Conservation (phyloP, 2,329 filamentous ascomycete genomes). For the Cercospora beticola region DNA sequence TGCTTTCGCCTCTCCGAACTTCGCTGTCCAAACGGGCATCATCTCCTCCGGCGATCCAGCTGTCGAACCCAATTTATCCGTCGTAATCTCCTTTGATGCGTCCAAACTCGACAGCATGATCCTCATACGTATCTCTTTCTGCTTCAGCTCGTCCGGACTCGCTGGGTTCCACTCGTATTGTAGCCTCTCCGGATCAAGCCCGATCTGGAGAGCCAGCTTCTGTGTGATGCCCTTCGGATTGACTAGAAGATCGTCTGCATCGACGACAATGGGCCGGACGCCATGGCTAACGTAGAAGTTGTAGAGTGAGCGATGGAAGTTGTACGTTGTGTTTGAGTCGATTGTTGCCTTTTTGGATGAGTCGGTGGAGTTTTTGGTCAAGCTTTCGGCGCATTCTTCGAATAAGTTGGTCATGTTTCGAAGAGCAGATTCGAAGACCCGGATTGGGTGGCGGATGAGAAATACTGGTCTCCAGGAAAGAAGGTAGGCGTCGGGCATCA, state of each 20-base stretch:
- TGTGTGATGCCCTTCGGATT: not conserved
- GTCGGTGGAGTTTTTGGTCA: not conserved
- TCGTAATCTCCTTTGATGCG: slow-evolving; percentile 1
- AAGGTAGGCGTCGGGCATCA: slow-evolving; percentile 10
- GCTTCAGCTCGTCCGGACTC: not conserved
- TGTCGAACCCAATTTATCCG: not conserved
- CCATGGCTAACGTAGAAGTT: slow-evolving; percentile 11
- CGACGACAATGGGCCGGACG: slow-evolving; percentile 3
- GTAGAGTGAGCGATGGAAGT: slow-evolving; percentile 8
- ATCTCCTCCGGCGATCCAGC: slow-evolving; percentile 1
- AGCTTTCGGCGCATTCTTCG: not conserved
- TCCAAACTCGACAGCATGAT: slow-evolving; percentile 7
- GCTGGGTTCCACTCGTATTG: slow-evolving; percentile 7
- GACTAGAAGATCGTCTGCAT: slow-evolving; percentile 11
- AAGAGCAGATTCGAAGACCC: slow-evolving; percentile 9
- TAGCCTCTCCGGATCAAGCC: not conserved
- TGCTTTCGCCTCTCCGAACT: slow-evolving; percentile 2
- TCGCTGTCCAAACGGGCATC: slow-evolving; percentile 7
- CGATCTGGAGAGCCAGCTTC: slow-evolving; percentile 9
- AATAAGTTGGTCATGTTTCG: slow-evolving; percentile 2
- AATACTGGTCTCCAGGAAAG: slow-evolving; percentile 9
- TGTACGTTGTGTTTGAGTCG: not conserved
- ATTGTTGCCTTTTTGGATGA: not conserved
- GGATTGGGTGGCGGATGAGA: slow-evolving; percentile 10
- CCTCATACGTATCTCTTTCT: not conserved